Percentiles rank a stretch among this genome's conserved stretches.
These are phyloP conservation scores for Aotearoamyces nothofagi DNA, from an alignment of 2,329 filamentous ascomycete genomes.

Conservation along the genomic window DNA sequence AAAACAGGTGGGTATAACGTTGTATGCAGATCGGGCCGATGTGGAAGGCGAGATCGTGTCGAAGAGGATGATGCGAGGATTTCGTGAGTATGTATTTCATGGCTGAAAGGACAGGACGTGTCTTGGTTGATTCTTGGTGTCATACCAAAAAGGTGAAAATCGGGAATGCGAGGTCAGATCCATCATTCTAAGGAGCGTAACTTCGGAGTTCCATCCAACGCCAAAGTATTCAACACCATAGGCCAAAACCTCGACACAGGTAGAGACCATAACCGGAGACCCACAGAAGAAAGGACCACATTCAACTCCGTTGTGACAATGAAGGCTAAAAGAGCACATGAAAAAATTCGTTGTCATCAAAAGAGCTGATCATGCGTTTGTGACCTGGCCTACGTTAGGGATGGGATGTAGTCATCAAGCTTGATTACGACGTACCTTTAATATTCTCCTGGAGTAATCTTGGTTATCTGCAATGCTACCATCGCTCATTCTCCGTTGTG, in stretches of 20 bases:
- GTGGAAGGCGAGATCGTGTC: no score
- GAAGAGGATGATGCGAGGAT: no score
- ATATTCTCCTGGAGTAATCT: constrained; percentile 89
- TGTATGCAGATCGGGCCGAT: no score
- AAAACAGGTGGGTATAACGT: no score
- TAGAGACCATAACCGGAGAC: not conserved
- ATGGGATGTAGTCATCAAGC: not conserved
- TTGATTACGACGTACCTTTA: constrained; percentile 52
- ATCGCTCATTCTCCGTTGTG: constrained; percentile 72
- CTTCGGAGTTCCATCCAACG: not conserved
- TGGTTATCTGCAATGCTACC: constrained; percentile 95
- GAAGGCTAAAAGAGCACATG: constrained; percentile 1
- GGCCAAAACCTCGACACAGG: not conserved
- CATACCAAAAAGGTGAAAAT: not conserved
- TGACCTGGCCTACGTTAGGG: constrained; percentile 1
- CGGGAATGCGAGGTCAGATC: not conserved
- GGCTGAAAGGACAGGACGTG: constrained; percentile 1
- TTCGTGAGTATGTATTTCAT: no score
- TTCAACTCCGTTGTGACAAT: constrained; percentile 1
- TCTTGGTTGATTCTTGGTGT: not conserved
- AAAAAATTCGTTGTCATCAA: constrained; percentile 1
- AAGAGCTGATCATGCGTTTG: constrained; percentile 1
- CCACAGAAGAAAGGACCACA: not conserved
- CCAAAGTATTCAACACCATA: not conserved
- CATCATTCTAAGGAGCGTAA: not conserved